Percentiles rank a stretch among this genome's conserved stretches.
These are phyloP conservation scores for Ascochyta koolunga DNA, from an alignment of 2,329 filamentous ascomycete species.

Conservation along the genomic window DNA sequence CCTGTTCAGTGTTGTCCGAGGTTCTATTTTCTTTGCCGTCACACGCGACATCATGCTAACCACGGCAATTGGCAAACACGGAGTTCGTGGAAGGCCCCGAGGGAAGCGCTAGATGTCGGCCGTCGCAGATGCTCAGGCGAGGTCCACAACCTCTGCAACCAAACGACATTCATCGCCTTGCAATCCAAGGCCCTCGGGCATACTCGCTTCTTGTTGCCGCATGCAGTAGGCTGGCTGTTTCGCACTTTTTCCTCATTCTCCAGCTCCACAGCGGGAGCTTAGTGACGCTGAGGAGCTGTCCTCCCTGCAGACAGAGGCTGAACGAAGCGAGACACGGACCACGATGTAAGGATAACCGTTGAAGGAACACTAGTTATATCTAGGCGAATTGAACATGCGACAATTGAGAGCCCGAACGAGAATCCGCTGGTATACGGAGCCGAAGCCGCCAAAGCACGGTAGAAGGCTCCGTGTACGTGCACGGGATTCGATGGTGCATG, in stretches of 20 bases:
- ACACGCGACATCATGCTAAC: neutral
- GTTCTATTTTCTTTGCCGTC: slow-evolving; percentile 1
- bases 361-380: slow-evolving; percentile 24
- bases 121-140: neutral
- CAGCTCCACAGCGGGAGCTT: slow-evolving; percentile 12
- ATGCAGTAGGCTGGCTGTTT: slow-evolving; percentile 1
- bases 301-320: slow-evolving; percentile 10
- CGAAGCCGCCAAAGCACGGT: neutral
- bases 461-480: neutral
- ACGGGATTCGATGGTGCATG: neutral
- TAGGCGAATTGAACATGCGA: slow-evolving; percentile 5
- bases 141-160: neutral
- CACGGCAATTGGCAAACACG: neutral
- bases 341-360: slow-evolving; percentile 28
- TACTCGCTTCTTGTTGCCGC: slow-evolving; percentile 11
- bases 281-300: slow-evolving; percentile 1
- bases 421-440: neutral
- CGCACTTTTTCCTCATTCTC: slow-evolving; percentile 13
- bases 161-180: neutral
- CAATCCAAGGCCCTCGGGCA: neutral
- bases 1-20: slow-evolving; percentile 3
- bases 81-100: neutral
- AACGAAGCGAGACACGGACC: slow-evolving; percentile 20
- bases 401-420: slow-evolving; percentile 5
- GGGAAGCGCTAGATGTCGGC: neutral